Base-by-base conservation (phyloP, 306 rosid genomes). In the Rosa lucieae region DNA sequence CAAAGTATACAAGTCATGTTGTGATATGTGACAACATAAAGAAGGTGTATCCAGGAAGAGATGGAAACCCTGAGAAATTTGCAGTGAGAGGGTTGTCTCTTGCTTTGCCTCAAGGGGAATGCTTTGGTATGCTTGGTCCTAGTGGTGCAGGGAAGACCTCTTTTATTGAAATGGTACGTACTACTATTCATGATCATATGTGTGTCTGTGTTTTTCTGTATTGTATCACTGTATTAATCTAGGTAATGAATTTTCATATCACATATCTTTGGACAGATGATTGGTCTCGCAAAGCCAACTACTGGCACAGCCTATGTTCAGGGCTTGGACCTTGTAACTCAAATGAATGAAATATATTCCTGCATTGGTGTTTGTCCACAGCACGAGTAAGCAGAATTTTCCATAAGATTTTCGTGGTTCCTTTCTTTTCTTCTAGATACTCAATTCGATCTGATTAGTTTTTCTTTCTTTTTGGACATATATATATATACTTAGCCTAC, bases 61-160 rank as follows among this genome's bases (percentile, higher is more conserved):
- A 93, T 73, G 97, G 98, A 37, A 93, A 93, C 87, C 97, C 95
- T 10, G 88, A 85, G 48, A 91, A 90, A 79, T 73, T 79, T 77
- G 97, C 97, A 20, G 98, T 93, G 72, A 89, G 79, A 79, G 98
- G 93, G 20, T 73, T 93, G 81, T 93, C 98, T 59, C 95, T 93
- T 82, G 95, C 98, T 78, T 79, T 93, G 85, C 92, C 93, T 78
- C 89, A 82, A 67, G 97, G 97, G 32, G 93, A 91, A 74, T 93
- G 98, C 88, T 93, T 93, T 72, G 97, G 98, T 75, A 93, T 93
- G 97, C 97, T 93, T 73, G 98, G 98, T 74, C 97, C 98, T 40
- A 93, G 90, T 48, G 98, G 98, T 75, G 98, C 98, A n/a, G 98
- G 97, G 53, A 93, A 93, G 80, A 91, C 98, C 77, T 91, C 98